A percentile compares a stretch with the other conserved stretches of the same genome.
Conservation (phyloP, 2,329 filamentous ascomycete species). For the Albophoma yamanashiensis region DNA sequence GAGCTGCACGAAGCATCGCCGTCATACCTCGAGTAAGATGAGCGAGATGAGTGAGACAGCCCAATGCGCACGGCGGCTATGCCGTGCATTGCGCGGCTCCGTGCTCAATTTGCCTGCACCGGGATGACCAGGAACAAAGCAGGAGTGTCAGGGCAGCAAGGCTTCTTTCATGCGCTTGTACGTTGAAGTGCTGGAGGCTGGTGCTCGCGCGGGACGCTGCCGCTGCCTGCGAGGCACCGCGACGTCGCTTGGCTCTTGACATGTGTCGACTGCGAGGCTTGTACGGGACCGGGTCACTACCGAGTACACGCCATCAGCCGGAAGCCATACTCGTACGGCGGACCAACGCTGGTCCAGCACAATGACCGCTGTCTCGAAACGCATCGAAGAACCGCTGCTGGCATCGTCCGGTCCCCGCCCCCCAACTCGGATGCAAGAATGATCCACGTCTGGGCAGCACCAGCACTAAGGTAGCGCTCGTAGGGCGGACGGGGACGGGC, state of each 20-base stretch:
- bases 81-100: not conserved
- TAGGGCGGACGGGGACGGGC: not conserved
- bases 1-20: not conserved
- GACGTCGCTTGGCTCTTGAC: not conserved
- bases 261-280: not conserved
- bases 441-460: not conserved
- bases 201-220: not conserved
- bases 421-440: not conserved
- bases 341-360: not conserved
- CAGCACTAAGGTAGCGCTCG: not conserved
- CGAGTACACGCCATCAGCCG: no score
- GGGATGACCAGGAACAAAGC: not conserved
- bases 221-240: not conserved
- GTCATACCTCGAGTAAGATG: not conserved
- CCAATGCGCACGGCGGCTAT: not conserved
- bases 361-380: not conserved
- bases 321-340: not conserved
- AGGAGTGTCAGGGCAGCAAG: not conserved
- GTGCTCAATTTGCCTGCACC: not conserved
- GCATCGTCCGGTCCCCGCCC: not conserved
- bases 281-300: not conserved
- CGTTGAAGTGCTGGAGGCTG: no score
- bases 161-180: not conserved
- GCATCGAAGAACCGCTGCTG: not conserved
- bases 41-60: slow-evolving; percentile 1